phyloP scores from a whole-genome alignment of 768 basidiomycete species.

The Russula brevipes region DNA sequence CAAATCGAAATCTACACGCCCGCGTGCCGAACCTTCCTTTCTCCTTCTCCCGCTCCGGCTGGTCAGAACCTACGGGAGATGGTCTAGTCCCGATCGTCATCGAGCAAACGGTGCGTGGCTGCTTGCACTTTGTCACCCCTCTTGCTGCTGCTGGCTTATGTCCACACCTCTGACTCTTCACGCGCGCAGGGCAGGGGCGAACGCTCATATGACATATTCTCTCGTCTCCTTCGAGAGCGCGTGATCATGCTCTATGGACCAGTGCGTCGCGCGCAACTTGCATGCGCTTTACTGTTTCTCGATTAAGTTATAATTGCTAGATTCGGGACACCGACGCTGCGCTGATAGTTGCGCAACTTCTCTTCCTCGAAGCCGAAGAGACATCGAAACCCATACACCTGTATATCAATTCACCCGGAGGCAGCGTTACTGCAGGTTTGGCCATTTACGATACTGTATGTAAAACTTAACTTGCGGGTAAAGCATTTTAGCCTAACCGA shows the following conservation, averaged over 20 bases:
- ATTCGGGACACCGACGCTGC: conserved; percentile 89
- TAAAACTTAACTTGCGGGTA: not conserved
- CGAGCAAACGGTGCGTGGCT: conserved; percentile 72
- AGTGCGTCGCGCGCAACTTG: conserved; percentile 41
- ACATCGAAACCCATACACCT: conserved; percentile 90
- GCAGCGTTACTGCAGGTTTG: conserved; percentile 90
- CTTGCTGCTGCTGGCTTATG: not conserved
- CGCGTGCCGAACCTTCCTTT: conserved; percentile 42
- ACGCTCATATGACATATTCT: conserved; percentile 94
- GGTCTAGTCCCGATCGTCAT: conserved; percentile 87
- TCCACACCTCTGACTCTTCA: conserved; percentile 10
- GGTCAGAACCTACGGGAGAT: conserved; percentile 42
- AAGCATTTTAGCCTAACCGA: not conserved
- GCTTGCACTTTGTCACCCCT: not conserved
- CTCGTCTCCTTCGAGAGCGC: conserved; percentile 83
- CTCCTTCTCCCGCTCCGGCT: conserved; percentile 34
- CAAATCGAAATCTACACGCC: not conserved
- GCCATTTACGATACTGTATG: conserved; percentile 97
- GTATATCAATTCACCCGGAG: conserved; percentile 96
- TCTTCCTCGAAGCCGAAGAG: conserved; percentile 96
- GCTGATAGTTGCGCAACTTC: conserved; percentile 82
- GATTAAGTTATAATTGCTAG: conserved; percentile 38
- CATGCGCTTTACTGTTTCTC: not conserved
- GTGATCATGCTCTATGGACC: conserved; percentile 95
- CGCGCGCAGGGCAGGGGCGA: conserved; percentile 68